Percentiles rank a stretch among this genome's conserved stretches.
Conservation (phyloP, 2,329 filamentous ascomycete genomes). For the Verticillium dahliae region DNA sequence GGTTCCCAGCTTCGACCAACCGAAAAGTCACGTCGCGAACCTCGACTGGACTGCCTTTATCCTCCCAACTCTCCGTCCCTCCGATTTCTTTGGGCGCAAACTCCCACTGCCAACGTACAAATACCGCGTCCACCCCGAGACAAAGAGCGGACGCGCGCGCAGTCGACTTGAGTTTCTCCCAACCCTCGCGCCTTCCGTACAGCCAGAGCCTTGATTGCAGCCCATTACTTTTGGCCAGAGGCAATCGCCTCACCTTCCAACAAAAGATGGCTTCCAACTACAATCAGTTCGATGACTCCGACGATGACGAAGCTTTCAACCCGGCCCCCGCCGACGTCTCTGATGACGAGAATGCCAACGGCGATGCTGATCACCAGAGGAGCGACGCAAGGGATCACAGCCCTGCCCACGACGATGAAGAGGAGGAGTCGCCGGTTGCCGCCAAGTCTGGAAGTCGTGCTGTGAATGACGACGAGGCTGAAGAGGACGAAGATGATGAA, state of each 20-base stretch:
- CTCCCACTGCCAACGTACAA: not conserved
- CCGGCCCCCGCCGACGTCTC: constrained; percentile 68
- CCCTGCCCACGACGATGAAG: constrained; percentile 29
- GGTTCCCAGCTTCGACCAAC: not conserved
- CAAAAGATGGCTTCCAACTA: constrained; percentile 36
- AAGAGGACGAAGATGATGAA: constrained; percentile 29
- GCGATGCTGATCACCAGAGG: constrained; percentile 30
- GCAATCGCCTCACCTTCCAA: not conserved
- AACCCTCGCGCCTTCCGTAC: not conserved
- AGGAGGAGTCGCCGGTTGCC: constrained; percentile 26
- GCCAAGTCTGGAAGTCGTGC: constrained; percentile 15
- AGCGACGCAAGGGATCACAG: constrained; percentile 38
- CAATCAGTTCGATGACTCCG: constrained; percentile 53
- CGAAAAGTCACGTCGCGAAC: constrained; percentile 1
- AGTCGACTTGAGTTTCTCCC: not conserved
- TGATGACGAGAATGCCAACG: constrained; percentile 56
- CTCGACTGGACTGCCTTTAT: not conserved
- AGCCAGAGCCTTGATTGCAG: not conserved
- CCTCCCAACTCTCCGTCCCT: not conserved
- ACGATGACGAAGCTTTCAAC: constrained; percentile 87
- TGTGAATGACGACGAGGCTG: constrained; percentile 21
- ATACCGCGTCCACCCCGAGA: not conserved
- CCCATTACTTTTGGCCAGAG: not conserved
- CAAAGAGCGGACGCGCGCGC: not conserved
- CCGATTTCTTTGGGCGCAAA: not conserved